Base-by-base conservation (phyloP, 2,329 filamentous ascomycete genomes). In the Botrytis fragariae region DNA sequence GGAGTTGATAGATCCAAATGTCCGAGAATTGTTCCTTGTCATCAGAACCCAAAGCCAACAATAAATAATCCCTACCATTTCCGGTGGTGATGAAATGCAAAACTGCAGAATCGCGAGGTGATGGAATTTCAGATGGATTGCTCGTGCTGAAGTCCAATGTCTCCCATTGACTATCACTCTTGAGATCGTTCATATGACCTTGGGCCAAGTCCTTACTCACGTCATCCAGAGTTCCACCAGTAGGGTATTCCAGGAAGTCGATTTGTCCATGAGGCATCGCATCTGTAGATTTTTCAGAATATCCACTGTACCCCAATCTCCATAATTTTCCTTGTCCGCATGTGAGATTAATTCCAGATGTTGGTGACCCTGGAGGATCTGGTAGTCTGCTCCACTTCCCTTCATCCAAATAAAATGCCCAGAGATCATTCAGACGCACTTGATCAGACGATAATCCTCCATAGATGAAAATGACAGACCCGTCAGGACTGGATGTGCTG, bases 381-480 rank as follows among this genome's bases (percentile, higher is more conserved):
- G 69, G 69, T 2, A 71, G 69, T 16, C 57, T 71, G 16, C 29
- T 48, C 57, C 69, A 71, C 16, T 71, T 71, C 14, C 69, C 57
- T 63, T 71, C 57, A 14, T 51, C 69, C 42, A 71, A 29, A 42
- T 71, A 71, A 25, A 71, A 71, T n/a, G 32, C 69, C 69, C 69
- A 71, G 6, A 63, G 22, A 39, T 63, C 69, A 37, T 60, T 48
- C 16, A 62, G 29, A 39, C 35, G 25, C 18, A 62, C 54, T 14
- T 39, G 39, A 63, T 71, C 42, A 12, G 32, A 48, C 14, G 69
- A 70, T 22, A 62, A 18, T 35, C 68, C 68, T 1, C 68, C 68
- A 70, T 70, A 25, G 16, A 70, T 45, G 39, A 70, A 70, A 8
- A 70, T 62, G 14, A 29, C 42, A 35, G 54, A 61, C 3, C 54